Evolutionary conservation across 1,284 basidiomycete species (phyloP), one percentile per base, ranked within the genome.

Genomic region (Ustilago xerochloae): DNA sequence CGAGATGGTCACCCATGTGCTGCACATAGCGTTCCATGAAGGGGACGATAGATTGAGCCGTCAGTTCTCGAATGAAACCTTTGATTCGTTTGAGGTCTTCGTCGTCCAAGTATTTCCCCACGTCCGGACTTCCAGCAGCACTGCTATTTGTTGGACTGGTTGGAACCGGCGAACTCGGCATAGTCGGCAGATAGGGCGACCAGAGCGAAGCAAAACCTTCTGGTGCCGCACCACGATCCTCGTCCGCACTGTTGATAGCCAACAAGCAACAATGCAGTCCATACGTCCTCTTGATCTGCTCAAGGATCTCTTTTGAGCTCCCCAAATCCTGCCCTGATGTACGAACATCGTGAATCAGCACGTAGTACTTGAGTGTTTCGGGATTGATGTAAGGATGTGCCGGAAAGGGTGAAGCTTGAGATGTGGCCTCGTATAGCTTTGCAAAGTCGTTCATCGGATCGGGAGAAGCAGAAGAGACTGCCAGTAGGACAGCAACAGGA

Each of bases 11-110:
- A 83, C 97, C 97, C 92, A 94, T 97, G 63, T 97, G 93, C 47
- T 94, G 83, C 1, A 97, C 91, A 80, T 90, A 91, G 75, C 92
- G 92, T 86, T 99, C 96, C 93, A 99, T 94, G 91, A 92, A 97
- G 0, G 96, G 96, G 4, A 98, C 86, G 33, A 99, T 86, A 78
- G 92, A 94, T 89, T 94, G 93, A 4, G 91, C 90, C 2, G 94
- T 89, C 75, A 98, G 91, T 83, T 98, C 96, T 45, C 95, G 89
- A 6, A 94, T 89, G 75, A 98, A 94, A 43, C 90, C 89, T 0
- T 90, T 90, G 24, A 92, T 89, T 64, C 90, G 89, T 64, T 91
- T 89, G 10, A 94, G 91, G 84, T 98, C 95, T 47, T 88, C 87
- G 63, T 92, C 90, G 7, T 87, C 88, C 82, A 97, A 86, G 33